Evolutionary conservation across 1,284 basidiomycete genomes (phyloP).

Genomic region (Naganishia sp.): DNA sequence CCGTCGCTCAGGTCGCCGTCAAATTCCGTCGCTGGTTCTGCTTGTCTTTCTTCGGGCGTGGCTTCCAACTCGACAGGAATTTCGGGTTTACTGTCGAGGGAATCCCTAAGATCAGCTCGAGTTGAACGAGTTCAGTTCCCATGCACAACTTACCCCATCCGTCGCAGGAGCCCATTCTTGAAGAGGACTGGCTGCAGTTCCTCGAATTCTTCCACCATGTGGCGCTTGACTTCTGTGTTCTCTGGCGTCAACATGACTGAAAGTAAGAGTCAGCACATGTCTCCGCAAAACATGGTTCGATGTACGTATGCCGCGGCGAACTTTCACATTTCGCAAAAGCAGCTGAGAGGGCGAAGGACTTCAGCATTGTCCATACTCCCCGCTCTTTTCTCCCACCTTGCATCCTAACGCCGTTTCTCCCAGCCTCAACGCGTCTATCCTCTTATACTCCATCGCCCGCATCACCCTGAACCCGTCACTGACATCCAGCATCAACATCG

Average conservation of each 20-base stretch:
- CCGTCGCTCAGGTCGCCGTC: constrained; percentile 8
- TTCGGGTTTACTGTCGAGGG: constrained; percentile 14
- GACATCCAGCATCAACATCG: constrained; percentile 49
- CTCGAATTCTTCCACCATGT: constrained; percentile 45
- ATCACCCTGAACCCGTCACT: constrained; percentile 46
- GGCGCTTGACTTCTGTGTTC: constrained; percentile 45
- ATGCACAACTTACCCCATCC: constrained; percentile 36
- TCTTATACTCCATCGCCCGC: constrained; percentile 49
- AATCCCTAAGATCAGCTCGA: neutral
- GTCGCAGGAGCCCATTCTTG: constrained; percentile 35
- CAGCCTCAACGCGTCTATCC: constrained; percentile 41
- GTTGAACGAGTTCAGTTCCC: neutral
- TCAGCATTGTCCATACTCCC: neutral
- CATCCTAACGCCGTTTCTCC: constrained; percentile 50
- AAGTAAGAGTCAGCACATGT: neutral
- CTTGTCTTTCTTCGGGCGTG: neutral
- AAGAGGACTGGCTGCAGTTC: constrained; percentile 43
- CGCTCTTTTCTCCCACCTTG: constrained; percentile 40
- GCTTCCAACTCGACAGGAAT: constrained; percentile 20
- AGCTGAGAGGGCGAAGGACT: constrained; percentile 37
- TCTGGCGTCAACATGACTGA: constrained; percentile 47
- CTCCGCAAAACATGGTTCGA: neutral
- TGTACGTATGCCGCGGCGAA: constrained; percentile 40
- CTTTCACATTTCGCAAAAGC: constrained; percentile 44
- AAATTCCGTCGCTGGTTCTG: constrained; percentile 1